Percentiles rank a stretch among this genome's conserved stretches.
These are phyloP conservation scores for Moesziomyces antarcticus DNA, from an alignment of 1,284 basidiomycete genomes.

Conservation along the genomic window DNA sequence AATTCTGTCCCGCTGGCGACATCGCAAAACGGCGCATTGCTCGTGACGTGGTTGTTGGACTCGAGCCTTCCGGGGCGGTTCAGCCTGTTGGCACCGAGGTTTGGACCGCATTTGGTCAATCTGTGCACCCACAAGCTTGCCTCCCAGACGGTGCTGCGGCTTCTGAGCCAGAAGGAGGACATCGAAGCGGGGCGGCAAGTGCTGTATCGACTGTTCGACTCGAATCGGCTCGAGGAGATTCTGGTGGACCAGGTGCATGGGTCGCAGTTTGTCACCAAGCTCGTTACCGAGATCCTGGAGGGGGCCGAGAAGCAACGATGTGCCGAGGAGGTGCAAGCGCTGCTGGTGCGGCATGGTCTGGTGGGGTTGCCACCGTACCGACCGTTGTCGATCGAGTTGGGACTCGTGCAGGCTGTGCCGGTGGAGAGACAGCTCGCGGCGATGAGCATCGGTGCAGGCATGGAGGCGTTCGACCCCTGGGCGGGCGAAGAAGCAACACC, in stretches of 20 bases:
- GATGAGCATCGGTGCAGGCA: neutral
- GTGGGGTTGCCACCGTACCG: constrained; percentile 75
- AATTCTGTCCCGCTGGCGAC: constrained; percentile 98
- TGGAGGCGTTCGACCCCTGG: constrained; percentile 18
- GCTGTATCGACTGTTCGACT: constrained; percentile 69
- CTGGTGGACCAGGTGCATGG: constrained; percentile 78
- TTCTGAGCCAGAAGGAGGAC: constrained; percentile 68
- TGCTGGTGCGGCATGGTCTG: constrained; percentile 57
- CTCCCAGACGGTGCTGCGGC: constrained; percentile 86
- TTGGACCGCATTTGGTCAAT: constrained; percentile 93
- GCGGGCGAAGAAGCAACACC: constrained; percentile 2
- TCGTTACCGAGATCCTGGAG: constrained; percentile 77
- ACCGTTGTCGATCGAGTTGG: constrained; percentile 90
- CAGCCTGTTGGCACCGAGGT: constrained; percentile 89
- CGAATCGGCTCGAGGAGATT: constrained; percentile 85
- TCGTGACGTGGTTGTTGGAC: constrained; percentile 96
- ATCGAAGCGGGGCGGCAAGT: constrained; percentile 61
- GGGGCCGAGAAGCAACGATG: constrained; percentile 76
- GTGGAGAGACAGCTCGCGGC: constrained; percentile 18
- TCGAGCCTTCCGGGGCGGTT: constrained; percentile 91
- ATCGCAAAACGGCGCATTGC: constrained; percentile 93
- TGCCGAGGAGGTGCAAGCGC: constrained; percentile 72
- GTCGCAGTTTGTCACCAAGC: constrained; percentile 90
- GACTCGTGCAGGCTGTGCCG: constrained; percentile 70
- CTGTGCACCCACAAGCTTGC: constrained; percentile 98